These are phyloP conservation scores for Lentinula aciculospora DNA, from an alignment of 768 basidiomycete species.

Conservation along the genomic window DNA sequence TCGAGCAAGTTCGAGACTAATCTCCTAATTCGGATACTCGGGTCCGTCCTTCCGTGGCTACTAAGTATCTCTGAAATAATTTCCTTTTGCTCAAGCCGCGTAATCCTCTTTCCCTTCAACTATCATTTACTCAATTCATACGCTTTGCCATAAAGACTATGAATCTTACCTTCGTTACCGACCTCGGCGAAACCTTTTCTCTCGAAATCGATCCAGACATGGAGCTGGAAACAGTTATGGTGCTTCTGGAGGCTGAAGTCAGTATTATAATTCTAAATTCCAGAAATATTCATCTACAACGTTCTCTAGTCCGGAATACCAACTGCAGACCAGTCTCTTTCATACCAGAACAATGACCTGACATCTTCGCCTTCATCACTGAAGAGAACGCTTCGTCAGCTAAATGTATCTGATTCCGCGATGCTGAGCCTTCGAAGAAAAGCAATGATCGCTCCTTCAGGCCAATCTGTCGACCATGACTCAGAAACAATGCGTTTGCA, in stretches of 20 bases:
- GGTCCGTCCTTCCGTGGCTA: not conserved
- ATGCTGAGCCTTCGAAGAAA: slow-evolving; percentile 67
- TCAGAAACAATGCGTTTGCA: slow-evolving; percentile 89
- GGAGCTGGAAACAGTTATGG: slow-evolving; percentile 91
- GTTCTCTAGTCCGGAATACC: slow-evolving; percentile 66
- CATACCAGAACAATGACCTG: slow-evolving; percentile 62
- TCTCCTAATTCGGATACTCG: not conserved
- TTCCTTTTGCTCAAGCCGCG: not conserved
- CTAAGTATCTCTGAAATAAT: not conserved
- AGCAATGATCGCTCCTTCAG: slow-evolving; percentile 18
- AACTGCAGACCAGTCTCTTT: slow-evolving; percentile 65
- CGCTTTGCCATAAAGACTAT: slow-evolving; percentile 26
- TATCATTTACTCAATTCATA: not conserved
- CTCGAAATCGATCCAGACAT: slow-evolving; percentile 88
- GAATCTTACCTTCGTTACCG: slow-evolving; percentile 70
- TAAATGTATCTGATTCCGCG: slow-evolving; percentile 56
- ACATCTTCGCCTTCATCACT: slow-evolving; percentile 28
- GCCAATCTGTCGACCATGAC: slow-evolving; percentile 57
- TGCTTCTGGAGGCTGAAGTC: slow-evolving; percentile 93
- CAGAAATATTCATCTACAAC: not conserved
- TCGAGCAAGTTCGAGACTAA: slow-evolving; percentile 1
- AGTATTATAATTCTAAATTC: slow-evolving; percentile 19
- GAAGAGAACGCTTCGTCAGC: slow-evolving; percentile 62
- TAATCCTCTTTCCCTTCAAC: not conserved
- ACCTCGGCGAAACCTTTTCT: slow-evolving; percentile 54